A percentile compares a stretch with the other conserved stretches of the same genome.
Conservation (phyloP, 257 asterid species). For the Solanum infundibuliforme region DNA sequence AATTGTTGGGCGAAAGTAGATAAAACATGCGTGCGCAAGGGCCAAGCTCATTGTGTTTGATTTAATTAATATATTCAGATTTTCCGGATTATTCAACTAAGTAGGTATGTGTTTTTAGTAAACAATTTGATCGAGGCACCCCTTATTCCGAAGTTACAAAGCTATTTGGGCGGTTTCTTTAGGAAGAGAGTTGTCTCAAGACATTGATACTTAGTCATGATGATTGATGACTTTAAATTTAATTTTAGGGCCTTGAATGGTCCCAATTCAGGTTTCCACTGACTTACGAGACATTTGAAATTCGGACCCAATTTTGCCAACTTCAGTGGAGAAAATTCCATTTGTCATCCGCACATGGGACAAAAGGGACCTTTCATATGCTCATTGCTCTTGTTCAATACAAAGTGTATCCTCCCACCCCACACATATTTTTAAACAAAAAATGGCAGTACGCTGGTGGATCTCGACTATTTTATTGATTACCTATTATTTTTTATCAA, state of each 20-base stretch:
- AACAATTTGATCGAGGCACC: background rate
- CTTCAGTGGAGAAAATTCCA: background rate
- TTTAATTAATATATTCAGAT: background rate
- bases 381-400: background rate
- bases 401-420: background rate
- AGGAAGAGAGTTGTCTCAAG: background rate
- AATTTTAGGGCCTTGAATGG: background rate
- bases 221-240: background rate
- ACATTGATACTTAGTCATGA: background rate
- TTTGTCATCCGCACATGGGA: conserved; percentile 1
- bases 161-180: background rate
- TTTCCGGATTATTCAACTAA: background rate
- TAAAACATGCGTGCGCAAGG: background rate
- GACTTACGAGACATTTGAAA: background rate
- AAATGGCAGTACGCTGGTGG: too few relatives aligned
- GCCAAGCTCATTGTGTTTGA: background rate
- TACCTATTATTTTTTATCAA: background rate
- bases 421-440: background rate
- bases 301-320: background rate
- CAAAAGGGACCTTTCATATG: conserved; percentile 3
- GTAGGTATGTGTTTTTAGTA: too few relatives aligned
- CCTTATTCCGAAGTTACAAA: background rate
- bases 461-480: background rate
- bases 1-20: background rate
- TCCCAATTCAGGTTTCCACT: background rate